phyloP scores from a whole-genome alignment of 371 early-diverging fungal species.

The Lichtheimia corymbifera region DNA sequence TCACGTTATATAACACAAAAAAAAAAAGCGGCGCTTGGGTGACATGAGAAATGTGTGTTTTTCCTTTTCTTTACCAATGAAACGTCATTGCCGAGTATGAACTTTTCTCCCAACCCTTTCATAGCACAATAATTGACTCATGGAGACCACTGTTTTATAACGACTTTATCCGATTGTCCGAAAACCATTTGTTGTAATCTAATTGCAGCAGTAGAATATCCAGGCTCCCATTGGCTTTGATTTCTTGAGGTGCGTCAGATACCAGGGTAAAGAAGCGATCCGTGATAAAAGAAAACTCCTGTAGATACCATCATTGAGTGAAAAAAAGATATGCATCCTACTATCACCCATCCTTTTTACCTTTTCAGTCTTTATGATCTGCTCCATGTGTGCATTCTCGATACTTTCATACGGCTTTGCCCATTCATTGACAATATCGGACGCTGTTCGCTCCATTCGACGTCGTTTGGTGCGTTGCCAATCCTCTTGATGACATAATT shows the following conservation, averaged over 20 bases:
- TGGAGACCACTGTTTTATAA: neutral
- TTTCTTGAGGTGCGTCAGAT: conserved; percentile 36
- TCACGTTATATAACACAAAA: no score
- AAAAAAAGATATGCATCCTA: neutral
- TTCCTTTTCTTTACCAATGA: no score
- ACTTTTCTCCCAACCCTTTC: no score
- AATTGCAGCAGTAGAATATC: conserved; percentile 65
- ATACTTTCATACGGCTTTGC: conserved; percentile 17
- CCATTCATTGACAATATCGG: conserved; percentile 45
- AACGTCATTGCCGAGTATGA: no score
- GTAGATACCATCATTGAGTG: conserved; percentile 3
- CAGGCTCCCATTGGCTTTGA: conserved; percentile 49
- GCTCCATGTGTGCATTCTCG: conserved; percentile 4
- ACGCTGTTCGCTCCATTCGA: conserved; percentile 31
- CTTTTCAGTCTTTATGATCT: conserved; percentile 20
- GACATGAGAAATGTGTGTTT: no score
- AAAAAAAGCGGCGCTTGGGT: no score
- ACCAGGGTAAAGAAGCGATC: conserved; percentile 51
- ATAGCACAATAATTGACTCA: no score
- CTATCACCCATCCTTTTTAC: conserved; percentile 23
- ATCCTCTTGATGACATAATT: conserved; percentile 28
- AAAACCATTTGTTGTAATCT: conserved; percentile 66
- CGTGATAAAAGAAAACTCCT: conserved; percentile 57
- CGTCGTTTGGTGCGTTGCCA: conserved; percentile 29
- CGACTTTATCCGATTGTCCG: conserved; percentile 11